These are phyloP conservation scores for Ophioceras dolichostomum DNA, from an alignment of 2,329 filamentous ascomycete genomes.

Conservation along the genomic window DNA sequence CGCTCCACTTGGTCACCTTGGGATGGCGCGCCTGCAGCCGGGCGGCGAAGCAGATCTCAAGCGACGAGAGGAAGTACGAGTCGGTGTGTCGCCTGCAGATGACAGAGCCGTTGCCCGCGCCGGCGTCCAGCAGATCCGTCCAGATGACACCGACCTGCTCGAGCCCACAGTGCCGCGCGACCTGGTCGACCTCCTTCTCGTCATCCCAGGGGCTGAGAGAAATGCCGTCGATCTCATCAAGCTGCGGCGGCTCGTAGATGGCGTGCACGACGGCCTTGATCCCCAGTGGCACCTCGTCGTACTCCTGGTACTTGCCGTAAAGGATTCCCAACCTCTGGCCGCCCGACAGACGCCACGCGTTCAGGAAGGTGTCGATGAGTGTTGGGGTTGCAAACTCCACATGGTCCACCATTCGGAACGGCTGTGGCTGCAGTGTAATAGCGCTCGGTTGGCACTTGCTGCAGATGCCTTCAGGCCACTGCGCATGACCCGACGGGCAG, in stretches of 20 bases:
- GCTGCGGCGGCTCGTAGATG: conserved; percentile 90
- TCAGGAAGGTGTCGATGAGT: conserved; percentile 79
- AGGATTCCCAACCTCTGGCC: conserved; percentile 78
- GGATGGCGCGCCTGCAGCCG: conserved; percentile 80
- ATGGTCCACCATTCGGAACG: conserved; percentile 95
- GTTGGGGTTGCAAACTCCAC: conserved; percentile 84
- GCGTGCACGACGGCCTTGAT: conserved; percentile 94
- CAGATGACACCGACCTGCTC: conserved; percentile 88
- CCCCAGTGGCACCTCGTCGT: conserved; percentile 83
- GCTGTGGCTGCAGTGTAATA: conserved; percentile 86
- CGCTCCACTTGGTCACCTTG: conserved; percentile 91
- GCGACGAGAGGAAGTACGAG: conserved; percentile 85
- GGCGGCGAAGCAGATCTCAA: conserved; percentile 83
- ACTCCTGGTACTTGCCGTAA: conserved; percentile 84
- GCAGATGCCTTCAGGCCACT: conserved; percentile 94
- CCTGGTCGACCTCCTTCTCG: conserved; percentile 66
- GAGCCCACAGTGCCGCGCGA: conserved; percentile 73
- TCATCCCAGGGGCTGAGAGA: conserved; percentile 77
- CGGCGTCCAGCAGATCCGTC: conserved; percentile 80
- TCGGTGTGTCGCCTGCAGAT: conserved; percentile 93
- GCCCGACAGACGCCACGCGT: conserved; percentile 83
- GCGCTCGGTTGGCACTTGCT: conserved; percentile 96
- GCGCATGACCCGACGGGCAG: conserved; percentile 85
- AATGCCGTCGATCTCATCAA: conserved; percentile 79
- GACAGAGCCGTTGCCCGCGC: conserved; percentile 70